phyloP scores from a whole-genome alignment of 257 asterid genomes.

The Fraxinus anomala region DNA sequence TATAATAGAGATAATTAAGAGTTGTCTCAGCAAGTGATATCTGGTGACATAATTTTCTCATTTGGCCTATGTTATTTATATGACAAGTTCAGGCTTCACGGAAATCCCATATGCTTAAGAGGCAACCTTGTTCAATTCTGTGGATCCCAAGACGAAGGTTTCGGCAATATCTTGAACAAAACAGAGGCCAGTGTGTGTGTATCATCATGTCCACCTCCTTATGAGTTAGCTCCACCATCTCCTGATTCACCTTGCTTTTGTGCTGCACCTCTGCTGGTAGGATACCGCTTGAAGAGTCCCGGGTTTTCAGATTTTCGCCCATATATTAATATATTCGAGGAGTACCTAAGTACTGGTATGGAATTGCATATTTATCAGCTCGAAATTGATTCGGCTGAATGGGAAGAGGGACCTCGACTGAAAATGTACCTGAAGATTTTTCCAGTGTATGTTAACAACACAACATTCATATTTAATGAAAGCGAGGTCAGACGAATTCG shows the following conservation, averaged over 20 bases:
- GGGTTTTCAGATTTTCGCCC: constrained; percentile 75
- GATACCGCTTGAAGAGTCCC: constrained; percentile 92
- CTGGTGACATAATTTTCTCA: not conserved
- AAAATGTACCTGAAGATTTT: constrained; percentile 73
- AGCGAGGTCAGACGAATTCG: constrained; percentile 47
- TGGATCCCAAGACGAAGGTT: constrained; percentile 50
- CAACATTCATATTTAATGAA: constrained; percentile 27
- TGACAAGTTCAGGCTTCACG: constrained; percentile 63
- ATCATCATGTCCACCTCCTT: constrained; percentile 61
- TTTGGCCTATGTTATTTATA: not conserved
- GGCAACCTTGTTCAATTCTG: constrained; percentile 43
- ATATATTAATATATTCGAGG: constrained; percentile 48
- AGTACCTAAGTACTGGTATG: constrained; percentile 64
- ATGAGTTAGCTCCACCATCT: constrained; percentile 59
- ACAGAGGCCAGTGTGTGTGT: constrained; percentile 41
- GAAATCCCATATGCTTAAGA: constrained; percentile 69
- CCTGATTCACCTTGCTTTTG: constrained; percentile 60
- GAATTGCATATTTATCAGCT: constrained; percentile 60
- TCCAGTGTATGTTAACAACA: constrained; percentile 49
- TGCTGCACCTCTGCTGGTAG: constrained; percentile 74
- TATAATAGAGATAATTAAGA: not conserved
- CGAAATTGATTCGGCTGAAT: constrained; percentile 46
- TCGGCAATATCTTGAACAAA: constrained; percentile 31
- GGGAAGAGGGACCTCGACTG: constrained; percentile 86
- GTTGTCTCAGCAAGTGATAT: not conserved